Evolutionary conservation across 495 filamentous ascomycete species (phyloP), one percentile per base, ranked within the genome.

Genomic region (Evernia prunastri): DNA sequence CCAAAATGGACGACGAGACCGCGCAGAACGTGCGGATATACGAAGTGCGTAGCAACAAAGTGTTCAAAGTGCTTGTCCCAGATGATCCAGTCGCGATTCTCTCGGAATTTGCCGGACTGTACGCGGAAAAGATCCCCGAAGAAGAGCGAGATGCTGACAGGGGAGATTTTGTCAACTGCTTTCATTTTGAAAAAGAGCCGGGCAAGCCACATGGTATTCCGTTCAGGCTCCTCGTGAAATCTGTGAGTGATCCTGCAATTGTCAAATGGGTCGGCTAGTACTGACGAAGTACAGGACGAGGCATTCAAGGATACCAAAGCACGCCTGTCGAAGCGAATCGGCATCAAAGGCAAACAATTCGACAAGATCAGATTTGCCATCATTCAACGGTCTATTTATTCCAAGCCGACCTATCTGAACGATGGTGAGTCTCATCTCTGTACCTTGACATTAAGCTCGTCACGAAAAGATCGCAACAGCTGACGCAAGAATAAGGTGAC

Each of bases 281-380:
- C 71, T 81, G 42, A 78, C 62, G 31, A 29, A 6, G 20, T 36
- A 27, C 64, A 94, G 87, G 89, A 87, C 40, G 94, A 98, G 72
- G 75, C 80, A 42, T 99, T 97, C 77, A 84, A 86, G 45, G 88
- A 97, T 37, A 97, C 94, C 58, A 96, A 92, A 77, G 87, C 92
- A 70, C 86, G 94, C 29, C 80, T 99, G 4, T 90, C 91, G 68
- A 90, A 89, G 72, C 84, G 94, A 57, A 96, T 89, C 4, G 92
- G 92, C 17, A 86, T 99, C 73, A 97, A 96, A 77, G 94, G 94
- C 67, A 97, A 97, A 79, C 90, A 90, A 62, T 94, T 97, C 67
- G 94, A 99, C 75, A 99, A 97, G 80, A 92, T 97, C 73, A 96
- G 92, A 75, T 97, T 99, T 78, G 90, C 91, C 8, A 76, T 96